Base-by-base conservation (phyloP, 2,329 filamentous ascomycete genomes). In the Colletotrichum sp. region DNA sequence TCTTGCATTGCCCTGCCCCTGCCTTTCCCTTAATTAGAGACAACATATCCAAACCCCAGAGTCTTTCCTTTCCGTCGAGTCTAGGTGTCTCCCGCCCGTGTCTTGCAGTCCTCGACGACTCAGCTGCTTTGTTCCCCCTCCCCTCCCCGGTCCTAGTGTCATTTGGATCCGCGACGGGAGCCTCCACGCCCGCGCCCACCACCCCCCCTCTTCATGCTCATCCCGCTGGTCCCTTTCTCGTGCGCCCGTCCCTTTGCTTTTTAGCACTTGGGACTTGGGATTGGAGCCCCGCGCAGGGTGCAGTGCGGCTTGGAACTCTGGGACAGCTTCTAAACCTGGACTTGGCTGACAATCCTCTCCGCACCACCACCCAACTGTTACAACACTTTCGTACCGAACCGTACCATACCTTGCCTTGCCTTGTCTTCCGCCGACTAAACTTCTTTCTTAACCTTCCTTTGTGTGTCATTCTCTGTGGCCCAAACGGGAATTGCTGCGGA, bases 81-180 rank as follows among this genome's bases (percentile, higher is more conserved):
- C 64, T 21, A 51, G 61, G 51, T 24, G 27, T 47, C 36, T 66
- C 51, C n/a, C 47, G n/a, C 47, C 64, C 24, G 51, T 68, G 66
- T 68, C 55, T 73, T 33, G 58, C 57, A 66, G 59, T 33, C 59
- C 38, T 73, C 29, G 61, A 66, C 71, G 67, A 73, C 33, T 66
- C 54, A 61, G 67, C 62, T 70, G 71, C 67, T 64, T 70, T 70
- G 66, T 65, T 21, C 66, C 65, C 61, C 43, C 43, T 47, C 43
- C n/a, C 43, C 43, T 47, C n/a, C 59, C 61, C 33, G 67, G 59
- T 67, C 71, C 67, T 70, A 62, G 71, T 70, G 71, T 57, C 61
- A 70, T 73, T 73, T 70, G 67, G 67, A 73, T 73, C 61, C 71
- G 71, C 71, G 71, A 73, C 71, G 71, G 71, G 61, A 73, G 71